A percentile compares a stretch with the other conserved stretches of the same genome.
Conservation (phyloP, 2,329 filamentous ascomycete species). For the Penicillium paneum region DNA sequence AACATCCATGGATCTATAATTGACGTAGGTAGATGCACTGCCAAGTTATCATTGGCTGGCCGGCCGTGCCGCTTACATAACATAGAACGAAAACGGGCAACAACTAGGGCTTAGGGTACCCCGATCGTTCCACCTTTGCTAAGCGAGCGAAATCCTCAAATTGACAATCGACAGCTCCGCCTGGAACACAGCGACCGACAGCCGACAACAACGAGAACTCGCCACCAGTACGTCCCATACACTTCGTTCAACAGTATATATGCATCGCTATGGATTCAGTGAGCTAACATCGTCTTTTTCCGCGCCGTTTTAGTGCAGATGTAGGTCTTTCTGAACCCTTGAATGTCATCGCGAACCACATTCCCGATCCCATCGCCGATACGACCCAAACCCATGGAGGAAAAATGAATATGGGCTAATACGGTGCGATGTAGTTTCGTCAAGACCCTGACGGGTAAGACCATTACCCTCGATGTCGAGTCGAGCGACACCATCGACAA, state of each 20-base stretch:
- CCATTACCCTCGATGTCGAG: slow-evolving; percentile 99
- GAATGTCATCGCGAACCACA: slow-evolving; percentile 26
- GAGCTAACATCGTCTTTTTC: slow-evolving; percentile 49
- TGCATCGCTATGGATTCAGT: slow-evolving; percentile 14
- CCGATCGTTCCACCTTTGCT: slow-evolving; percentile 37
- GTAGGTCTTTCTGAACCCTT: slow-evolving; percentile 56
- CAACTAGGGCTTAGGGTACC: slow-evolving; percentile 43
- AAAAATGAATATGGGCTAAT: slow-evolving; percentile 26
- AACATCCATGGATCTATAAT: not conserved
- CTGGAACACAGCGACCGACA: slow-evolving; percentile 41
- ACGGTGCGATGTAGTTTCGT: slow-evolving; percentile 71
- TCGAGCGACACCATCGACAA: slow-evolving; percentile 99
- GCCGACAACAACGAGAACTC: slow-evolving; percentile 46
- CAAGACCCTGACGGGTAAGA: slow-evolving; percentile 99
- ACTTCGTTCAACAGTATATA: slow-evolving; percentile 10
- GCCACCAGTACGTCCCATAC: slow-evolving; percentile 45
- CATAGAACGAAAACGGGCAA: slow-evolving; percentile 10
- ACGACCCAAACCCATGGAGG: slow-evolving; percentile 16
- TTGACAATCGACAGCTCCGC: slow-evolving; percentile 37
- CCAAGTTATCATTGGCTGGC: not conserved
- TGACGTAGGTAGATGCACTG: not conserved
- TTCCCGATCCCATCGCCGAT: slow-evolving; percentile 17
- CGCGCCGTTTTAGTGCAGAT: slow-evolving; percentile 71
- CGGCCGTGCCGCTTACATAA: slow-evolving; percentile 16
- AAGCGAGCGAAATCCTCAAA: slow-evolving; percentile 44